phyloP scores from a whole-genome alignment of 2,329 filamentous ascomycete genomes.

The Coniochaeta sp. region DNA sequence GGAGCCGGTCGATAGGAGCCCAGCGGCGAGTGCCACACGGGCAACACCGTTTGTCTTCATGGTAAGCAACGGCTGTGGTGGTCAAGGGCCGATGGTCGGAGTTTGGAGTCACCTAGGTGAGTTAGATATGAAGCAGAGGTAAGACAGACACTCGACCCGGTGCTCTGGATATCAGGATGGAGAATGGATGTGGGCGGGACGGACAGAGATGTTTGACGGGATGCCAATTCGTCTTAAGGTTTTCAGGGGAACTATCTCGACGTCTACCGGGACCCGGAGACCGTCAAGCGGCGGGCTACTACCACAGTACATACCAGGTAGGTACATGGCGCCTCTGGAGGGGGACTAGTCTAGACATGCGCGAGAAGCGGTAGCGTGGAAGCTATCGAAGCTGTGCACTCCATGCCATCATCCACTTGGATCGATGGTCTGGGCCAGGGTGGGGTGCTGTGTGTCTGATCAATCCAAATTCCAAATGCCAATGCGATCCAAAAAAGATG shows the following conservation, averaged over 20 bases:
- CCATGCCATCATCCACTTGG: background rate
- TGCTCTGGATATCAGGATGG: background rate
- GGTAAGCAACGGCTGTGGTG: background rate
- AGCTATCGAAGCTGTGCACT: background rate
- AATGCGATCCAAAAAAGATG: background rate
- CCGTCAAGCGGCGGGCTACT: too few relatives aligned
- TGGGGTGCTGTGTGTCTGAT: background rate
- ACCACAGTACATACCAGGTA: too few relatives aligned
- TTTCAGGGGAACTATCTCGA: background rate
- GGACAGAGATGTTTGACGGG: background rate
- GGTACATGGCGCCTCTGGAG: too few relatives aligned
- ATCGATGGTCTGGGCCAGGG: background rate
- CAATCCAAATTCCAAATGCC: background rate
- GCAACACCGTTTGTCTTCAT: constrained; percentile 11
- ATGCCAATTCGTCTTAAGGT: constrained; percentile 1
- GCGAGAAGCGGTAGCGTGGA: background rate
- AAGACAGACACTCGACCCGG: background rate
- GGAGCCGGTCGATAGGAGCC: constrained; percentile 10
- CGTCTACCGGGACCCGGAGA: too few relatives aligned
- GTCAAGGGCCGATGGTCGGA: background rate
- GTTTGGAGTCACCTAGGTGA: background rate
- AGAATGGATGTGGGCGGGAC: background rate
- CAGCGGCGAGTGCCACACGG: constrained; percentile 8
- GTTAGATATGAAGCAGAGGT: background rate
- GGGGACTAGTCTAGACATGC: too few relatives aligned